phyloP scores from a whole-genome alignment of 768 basidiomycete genomes.

The Lactarius psammicola region DNA sequence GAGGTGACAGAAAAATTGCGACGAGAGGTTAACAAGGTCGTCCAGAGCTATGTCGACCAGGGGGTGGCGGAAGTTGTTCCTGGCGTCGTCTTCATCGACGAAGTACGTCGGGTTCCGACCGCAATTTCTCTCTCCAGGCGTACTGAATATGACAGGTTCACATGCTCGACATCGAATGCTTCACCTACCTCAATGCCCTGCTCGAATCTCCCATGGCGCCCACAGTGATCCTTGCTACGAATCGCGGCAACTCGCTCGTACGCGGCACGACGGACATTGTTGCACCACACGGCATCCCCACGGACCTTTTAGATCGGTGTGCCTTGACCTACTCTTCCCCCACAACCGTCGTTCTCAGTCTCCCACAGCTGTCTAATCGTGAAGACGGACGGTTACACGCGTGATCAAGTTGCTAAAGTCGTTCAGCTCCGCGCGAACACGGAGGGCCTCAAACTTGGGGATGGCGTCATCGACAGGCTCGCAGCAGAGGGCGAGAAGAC shows the following conservation, averaged over 20 bases:
- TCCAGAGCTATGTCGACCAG: slow-evolving; percentile 96
- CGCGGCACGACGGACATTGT: slow-evolving; percentile 91
- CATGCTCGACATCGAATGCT: slow-evolving; percentile 99
- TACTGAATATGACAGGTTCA: slow-evolving; percentile 64
- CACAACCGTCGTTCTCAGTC: background rate
- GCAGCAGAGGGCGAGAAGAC: slow-evolving; percentile 80
- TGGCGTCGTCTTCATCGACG: slow-evolving; percentile 97
- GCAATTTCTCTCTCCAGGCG: slow-evolving; percentile 2
- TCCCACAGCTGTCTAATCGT: slow-evolving; percentile 85
- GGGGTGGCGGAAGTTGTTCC: slow-evolving; percentile 98
- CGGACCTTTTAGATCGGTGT: slow-evolving; percentile 90
- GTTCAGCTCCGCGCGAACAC: slow-evolving; percentile 82
- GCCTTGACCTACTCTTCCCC: slow-evolving; percentile 27
- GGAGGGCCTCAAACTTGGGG: slow-evolving; percentile 76
- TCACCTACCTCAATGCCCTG: slow-evolving; percentile 95
- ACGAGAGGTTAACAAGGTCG: slow-evolving; percentile 95
- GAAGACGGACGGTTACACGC: slow-evolving; percentile 79
- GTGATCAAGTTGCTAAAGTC: slow-evolving; percentile 83
- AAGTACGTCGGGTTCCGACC: slow-evolving; percentile 52
- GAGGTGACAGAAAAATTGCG: slow-evolving; percentile 97
- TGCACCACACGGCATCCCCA: slow-evolving; percentile 89
- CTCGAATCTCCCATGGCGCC: slow-evolving; percentile 97
- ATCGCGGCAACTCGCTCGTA: slow-evolving; percentile 88
- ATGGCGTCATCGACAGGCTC: slow-evolving; percentile 75
- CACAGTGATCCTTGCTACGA: slow-evolving; percentile 95